Base-by-base conservation (phyloP, 148 eudicot genomes). In the Bassia scoparia region DNA sequence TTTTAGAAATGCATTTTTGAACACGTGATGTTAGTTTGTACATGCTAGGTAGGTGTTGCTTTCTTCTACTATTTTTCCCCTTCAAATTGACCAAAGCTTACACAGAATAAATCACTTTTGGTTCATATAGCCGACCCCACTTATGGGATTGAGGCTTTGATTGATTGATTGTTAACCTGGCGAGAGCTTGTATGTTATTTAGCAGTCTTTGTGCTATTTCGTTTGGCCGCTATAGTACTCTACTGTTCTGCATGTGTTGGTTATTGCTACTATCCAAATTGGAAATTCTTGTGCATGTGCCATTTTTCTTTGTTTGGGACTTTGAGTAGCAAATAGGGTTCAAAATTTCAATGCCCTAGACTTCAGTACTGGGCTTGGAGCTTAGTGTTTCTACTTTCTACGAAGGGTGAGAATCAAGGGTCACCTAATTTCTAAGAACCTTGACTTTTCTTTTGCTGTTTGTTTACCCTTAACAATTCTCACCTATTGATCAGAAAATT, bases 401-500 rank as follows among this genome's bases (percentile, higher is more conserved):
- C 21, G 12, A 63, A 24, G 17, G 24, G 31, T 26, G n/a, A 43
- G 46, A 15, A 34, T 3, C 20, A n/a, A n/a, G n/a, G n/a, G n/a
- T n/a, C n/a, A n/a, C 14, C 20, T 34, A 17, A 21, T 12, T 34
- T 2, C 24, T 18, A 21, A 61, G 29, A 48, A 37, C 17, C 16
- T 63, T 37, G 27, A 63, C 46, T 35, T 21, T 33, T 29, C 33
- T 16, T 2, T 27, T 68, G 18, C 37, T 34, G 55, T 46, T 35
- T 55, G 66, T 86, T 83, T 78, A 82, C 53, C 16, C 97, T 91
- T 87, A 80, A 87, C 77, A 31, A 60, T 64, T 77, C 94, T 35
- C 78, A 96, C 99, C 80, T 77, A 87, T 92, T 77, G 97, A 96
- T 82, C 79, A 84, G 81, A 76, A 79, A 74, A 89, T 96, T 58